phyloP scores from a whole-genome alignment of 805 yeast genomes.

The Ogataea ganodermae region DNA sequence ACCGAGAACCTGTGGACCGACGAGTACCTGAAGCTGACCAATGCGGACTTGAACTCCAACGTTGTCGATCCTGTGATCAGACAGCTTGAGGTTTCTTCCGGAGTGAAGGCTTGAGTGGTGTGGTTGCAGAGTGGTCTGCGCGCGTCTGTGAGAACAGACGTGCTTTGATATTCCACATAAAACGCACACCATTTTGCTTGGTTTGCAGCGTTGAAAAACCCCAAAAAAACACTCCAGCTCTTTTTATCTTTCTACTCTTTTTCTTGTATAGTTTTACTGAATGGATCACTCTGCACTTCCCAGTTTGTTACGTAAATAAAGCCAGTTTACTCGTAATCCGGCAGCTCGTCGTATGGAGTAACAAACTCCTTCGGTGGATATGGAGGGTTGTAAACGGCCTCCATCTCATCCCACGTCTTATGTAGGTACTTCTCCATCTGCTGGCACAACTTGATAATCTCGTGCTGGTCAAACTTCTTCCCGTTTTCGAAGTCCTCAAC shows the following conservation, averaged over 20 bases:
- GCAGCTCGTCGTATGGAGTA: conserved; percentile 26
- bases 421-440: conserved; percentile 32
- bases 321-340: conserved; percentile 11
- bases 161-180: background rate
- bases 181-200: background rate
- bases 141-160: background rate
- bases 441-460: conserved; percentile 30
- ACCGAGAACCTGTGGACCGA: conserved; percentile 86
- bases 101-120: conserved; percentile 40
- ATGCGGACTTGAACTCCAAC: conserved; percentile 64
- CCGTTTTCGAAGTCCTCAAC: conserved; percentile 21
- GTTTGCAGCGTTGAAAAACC: background rate
- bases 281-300: conserved; percentile 1
- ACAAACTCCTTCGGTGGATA: conserved; percentile 30
- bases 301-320: background rate
- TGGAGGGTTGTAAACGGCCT: conserved; percentile 30
- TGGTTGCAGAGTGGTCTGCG: background rate
- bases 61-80: conserved; percentile 63
- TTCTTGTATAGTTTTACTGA: background rate
- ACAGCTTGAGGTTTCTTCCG: conserved; percentile 72
- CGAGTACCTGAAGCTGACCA: conserved; percentile 65
- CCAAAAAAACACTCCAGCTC: background rate
- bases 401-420: conserved; percentile 37
- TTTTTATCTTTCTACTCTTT: background rate
- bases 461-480: conserved; percentile 33